Conservation (phyloP, 495 filamentous ascomycete species). For the Penicillium ochrochloron region DNA sequence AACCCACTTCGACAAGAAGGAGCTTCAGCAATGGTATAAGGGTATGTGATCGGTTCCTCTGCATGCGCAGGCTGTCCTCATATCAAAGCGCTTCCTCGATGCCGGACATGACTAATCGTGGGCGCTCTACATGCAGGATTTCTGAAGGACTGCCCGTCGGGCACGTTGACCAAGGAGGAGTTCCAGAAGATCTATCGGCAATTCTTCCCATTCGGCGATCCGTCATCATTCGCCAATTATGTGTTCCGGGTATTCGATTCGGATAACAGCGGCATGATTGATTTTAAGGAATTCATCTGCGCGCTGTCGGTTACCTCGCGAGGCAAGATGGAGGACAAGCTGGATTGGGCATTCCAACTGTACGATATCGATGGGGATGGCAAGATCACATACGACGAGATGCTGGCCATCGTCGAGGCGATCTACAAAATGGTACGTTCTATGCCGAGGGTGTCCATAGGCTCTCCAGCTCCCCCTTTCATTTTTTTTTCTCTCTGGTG, state of each 20-base stretch:
- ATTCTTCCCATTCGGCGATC: constrained; percentile 99
- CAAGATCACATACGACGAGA: constrained; percentile 98
- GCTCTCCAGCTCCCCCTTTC: background rate
- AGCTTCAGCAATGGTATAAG: constrained; percentile 99
- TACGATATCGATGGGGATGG: constrained; percentile 99
- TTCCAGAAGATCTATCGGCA: constrained; percentile 99
- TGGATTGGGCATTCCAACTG: constrained; percentile 99
- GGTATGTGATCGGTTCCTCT: constrained; percentile 55
- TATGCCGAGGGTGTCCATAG: background rate
- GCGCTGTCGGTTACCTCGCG: constrained; percentile 95
- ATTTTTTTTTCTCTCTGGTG: background rate
- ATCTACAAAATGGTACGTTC: constrained; percentile 96
- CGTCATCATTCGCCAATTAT: constrained; percentile 95
- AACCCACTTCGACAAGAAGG: constrained; percentile 99
- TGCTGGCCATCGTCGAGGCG: constrained; percentile 97
- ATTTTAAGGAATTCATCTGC: constrained; percentile 99
- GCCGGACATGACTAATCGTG: too few relatives aligned
- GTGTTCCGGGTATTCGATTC: constrained; percentile 99
- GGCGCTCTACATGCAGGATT: constrained; percentile 65
- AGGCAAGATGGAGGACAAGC: constrained; percentile 98
- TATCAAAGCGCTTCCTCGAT: background rate
- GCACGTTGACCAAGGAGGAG: constrained; percentile 94
- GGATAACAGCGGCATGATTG: constrained; percentile 95
- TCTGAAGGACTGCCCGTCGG: constrained; percentile 95
- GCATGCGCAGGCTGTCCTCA: background rate